phyloP scores from a whole-genome alignment of 2,329 filamentous ascomycete species.

The Pyrenochaeta sp. region DNA sequence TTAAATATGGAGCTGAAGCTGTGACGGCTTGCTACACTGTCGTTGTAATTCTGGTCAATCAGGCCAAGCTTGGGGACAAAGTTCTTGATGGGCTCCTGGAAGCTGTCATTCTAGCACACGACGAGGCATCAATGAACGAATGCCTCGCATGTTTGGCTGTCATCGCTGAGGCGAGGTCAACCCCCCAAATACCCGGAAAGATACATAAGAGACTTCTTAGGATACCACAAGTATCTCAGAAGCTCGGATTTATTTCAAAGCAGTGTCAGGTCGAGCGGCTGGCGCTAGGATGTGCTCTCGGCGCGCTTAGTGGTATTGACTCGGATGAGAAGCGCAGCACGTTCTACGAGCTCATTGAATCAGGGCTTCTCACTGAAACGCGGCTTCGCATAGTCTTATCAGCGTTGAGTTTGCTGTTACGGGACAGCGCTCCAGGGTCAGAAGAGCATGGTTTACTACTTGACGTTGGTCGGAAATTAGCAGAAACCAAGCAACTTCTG shows the following conservation, averaged over 20 bases:
- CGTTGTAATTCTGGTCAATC: constrained; percentile 82
- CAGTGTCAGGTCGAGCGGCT: constrained; percentile 76
- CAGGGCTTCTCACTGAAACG: constrained; percentile 68
- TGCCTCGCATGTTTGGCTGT: constrained; percentile 83
- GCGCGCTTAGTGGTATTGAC: constrained; percentile 28
- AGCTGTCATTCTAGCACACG: constrained; percentile 81
- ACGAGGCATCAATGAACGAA: constrained; percentile 73
- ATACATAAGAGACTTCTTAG: constrained; percentile 75
- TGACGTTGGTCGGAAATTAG: constrained; percentile 41
- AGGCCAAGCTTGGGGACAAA: constrained; percentile 79
- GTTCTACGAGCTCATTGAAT: constrained; percentile 69
- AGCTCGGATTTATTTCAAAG: constrained; percentile 68
- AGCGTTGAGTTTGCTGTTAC: constrained; percentile 65
- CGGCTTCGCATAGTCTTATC: constrained; percentile 73
- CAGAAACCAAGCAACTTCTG: constrained; percentile 46
- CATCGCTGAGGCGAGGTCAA: constrained; percentile 79
- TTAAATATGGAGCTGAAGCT: constrained; percentile 79
- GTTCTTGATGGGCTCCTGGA: constrained; percentile 91
- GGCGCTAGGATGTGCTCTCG: constrained; percentile 74
- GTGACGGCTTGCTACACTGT: constrained; percentile 93
- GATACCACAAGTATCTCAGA: constrained; percentile 66
- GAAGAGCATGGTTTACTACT: constrained; percentile 41
- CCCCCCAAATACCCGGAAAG: constrained; percentile 72
- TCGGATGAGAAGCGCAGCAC: constrained; percentile 43
- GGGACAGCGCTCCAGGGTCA: constrained; percentile 31